A percentile compares a stretch with the other conserved stretches of the same genome.
Conservation (phyloP, 192 early-diverging fungal genomes). For the Coemansia sp. region DNA sequence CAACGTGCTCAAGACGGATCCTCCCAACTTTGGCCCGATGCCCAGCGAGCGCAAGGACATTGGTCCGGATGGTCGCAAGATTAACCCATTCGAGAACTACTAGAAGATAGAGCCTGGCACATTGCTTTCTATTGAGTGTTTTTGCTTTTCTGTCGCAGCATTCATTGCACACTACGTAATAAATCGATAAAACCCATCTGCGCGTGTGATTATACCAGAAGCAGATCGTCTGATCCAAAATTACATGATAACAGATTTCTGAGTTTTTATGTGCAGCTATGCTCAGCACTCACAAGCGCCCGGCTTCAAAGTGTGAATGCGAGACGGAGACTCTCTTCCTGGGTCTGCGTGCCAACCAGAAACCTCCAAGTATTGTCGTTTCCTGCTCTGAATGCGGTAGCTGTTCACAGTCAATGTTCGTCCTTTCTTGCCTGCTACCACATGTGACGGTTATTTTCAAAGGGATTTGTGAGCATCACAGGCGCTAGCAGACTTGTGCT, state of each 20-base stretch:
- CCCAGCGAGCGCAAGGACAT: slow-evolving; percentile 25
- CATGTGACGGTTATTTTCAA: not conserved
- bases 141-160: not conserved
- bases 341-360: not conserved
- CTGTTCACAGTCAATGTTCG: not conserved
- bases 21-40: slow-evolving; percentile 35
- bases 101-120: not conserved
- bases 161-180: not conserved
- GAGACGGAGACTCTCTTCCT: not conserved
- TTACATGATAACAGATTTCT: no score
- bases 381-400: not conserved
- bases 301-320: no score
- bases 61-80: slow-evolving; percentile 50
- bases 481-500: not conserved
- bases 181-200: not conserved
- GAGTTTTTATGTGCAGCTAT: no score
- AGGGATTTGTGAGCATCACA: not conserved
- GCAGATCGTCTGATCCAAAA: no score
- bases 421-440: not conserved
- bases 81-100: slow-evolving; percentile 37
- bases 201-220: no score
- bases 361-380: not conserved
- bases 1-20: slow-evolving; percentile 32
- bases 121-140: not conserved
- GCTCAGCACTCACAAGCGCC: no score